Evolutionary conservation across 2,329 filamentous ascomycete species (phyloP).

Genomic region (Epichloe brachyelytri): DNA sequence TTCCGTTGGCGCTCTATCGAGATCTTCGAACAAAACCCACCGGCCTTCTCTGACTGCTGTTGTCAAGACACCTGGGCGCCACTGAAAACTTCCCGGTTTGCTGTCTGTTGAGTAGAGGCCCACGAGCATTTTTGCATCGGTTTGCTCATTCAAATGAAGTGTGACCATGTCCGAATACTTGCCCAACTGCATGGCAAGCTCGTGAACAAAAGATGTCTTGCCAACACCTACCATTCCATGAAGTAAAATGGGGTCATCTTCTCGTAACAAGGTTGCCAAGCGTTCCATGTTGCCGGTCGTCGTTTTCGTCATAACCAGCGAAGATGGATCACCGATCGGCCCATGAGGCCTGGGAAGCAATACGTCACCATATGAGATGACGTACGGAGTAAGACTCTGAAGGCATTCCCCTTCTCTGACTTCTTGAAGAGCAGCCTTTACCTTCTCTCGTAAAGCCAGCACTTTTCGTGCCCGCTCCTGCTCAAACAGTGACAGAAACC

Average conservation of each 20-base stretch:
- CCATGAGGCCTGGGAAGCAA: conserved; percentile 53
- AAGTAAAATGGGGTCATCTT: conserved; percentile 60
- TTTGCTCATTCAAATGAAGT: conserved; percentile 93
- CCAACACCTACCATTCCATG: conserved; percentile 76
- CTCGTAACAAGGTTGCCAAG: conserved; percentile 56
- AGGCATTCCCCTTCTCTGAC: conserved; percentile 7
- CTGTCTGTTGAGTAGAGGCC: conserved; percentile 87
- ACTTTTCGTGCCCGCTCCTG: conserved; percentile 37
- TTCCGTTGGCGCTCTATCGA: conserved; percentile 89
- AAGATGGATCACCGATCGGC: conserved; percentile 30
- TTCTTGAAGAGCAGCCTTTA: conserved; percentile 14
- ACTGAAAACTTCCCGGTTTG: conserved; percentile 78
- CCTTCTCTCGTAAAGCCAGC: conserved; percentile 27
- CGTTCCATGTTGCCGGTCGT: conserved; percentile 57
- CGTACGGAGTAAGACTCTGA: conserved; percentile 44
- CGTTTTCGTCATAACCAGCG: conserved; percentile 57
- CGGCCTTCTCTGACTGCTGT: conserved; percentile 87
- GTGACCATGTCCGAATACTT: conserved; percentile 79
- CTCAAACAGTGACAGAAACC: conserved; percentile 52
- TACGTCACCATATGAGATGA: conserved; percentile 51
- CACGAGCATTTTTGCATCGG: conserved; percentile 90
- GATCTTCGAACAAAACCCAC: conserved; percentile 95
- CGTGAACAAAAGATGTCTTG: conserved; percentile 76
- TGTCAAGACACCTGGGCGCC: conserved; percentile 85
- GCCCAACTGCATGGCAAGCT: conserved; percentile 68